A percentile compares a stretch with the other conserved stretches of the same genome.
Evolutionary conservation across 2,329 filamentous ascomycete species (phyloP).

Genomic region (Rhinocladiella similis): DNA sequence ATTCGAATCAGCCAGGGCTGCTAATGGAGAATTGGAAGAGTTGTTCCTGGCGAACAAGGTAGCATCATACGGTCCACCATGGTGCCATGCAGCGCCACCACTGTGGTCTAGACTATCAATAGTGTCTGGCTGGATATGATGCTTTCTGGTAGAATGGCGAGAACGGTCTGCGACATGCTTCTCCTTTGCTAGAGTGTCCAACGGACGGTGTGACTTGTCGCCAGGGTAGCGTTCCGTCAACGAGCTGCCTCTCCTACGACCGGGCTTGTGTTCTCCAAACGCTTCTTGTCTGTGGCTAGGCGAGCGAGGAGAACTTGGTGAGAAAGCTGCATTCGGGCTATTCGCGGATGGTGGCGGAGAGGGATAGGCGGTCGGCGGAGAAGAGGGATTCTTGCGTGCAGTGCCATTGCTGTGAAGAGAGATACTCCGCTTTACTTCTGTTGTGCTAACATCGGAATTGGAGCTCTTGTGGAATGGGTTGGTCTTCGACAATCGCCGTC

Average conservation of each 20-base stretch:
- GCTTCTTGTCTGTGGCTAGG: constrained; percentile 25
- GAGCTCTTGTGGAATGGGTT: constrained; percentile 28
- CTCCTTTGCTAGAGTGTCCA: constrained; percentile 27
- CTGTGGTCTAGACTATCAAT: constrained; percentile 75
- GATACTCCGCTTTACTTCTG: constrained; percentile 16
- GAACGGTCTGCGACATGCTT: constrained; percentile 51
- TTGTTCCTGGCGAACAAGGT: constrained; percentile 73
- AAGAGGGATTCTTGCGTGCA: constrained; percentile 46
- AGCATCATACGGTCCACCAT: constrained; percentile 88
- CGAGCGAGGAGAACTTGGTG: constrained; percentile 18
- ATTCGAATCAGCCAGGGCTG: constrained; percentile 72
- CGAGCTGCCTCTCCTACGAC: constrained; percentile 48
- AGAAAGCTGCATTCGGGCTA: constrained; percentile 36
- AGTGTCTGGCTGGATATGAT: constrained; percentile 68
- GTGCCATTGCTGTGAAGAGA: constrained; percentile 18
- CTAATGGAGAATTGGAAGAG: constrained; percentile 64
- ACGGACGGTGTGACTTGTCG: constrained; percentile 26
- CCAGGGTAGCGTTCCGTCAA: constrained; percentile 27
- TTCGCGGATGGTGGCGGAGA: constrained; percentile 50
- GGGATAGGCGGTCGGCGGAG: constrained; percentile 57
- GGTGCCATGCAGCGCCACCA: constrained; percentile 56
- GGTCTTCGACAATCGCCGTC: constrained; percentile 23
- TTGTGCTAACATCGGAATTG: constrained; percentile 4
- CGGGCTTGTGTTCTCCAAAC: constrained; percentile 11
- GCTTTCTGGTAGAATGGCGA: constrained; percentile 65